Conservation (phyloP, 208 protist genomes). For the Crithidia mellificae region DNA sequence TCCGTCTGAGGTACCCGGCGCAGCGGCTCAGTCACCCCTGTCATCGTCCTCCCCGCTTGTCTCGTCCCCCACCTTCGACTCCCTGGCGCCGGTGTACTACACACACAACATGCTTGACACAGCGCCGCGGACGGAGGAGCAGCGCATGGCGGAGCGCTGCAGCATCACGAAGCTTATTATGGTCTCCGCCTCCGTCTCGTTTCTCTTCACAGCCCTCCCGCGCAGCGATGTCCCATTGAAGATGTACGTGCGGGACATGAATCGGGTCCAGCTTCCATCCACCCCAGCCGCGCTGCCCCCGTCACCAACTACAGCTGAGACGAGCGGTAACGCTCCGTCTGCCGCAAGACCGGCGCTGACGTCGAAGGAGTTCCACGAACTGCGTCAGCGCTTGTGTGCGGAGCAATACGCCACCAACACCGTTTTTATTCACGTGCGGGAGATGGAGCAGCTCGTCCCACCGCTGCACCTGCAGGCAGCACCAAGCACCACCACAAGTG, state of each 20-base stretch:
- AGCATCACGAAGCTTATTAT: slow-evolving; percentile 88
- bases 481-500: background rate
- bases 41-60: background rate
- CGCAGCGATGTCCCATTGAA: slow-evolving; percentile 44
- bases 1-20: background rate
- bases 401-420: slow-evolving; percentile 71
- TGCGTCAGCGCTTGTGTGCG: slow-evolving; percentile 58
- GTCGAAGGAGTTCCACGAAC: slow-evolving; percentile 30
- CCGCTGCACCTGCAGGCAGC: slow-evolving; percentile 52
- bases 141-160: slow-evolving; percentile 62
- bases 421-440: slow-evolving; percentile 78
- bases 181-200: slow-evolving; percentile 70
- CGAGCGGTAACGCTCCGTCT: background rate
- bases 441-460: slow-evolving; percentile 81
- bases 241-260: slow-evolving; percentile 62
- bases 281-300: background rate
- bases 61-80: slow-evolving; percentile 8
- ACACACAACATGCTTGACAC: slow-evolving; percentile 25
- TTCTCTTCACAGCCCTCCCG: slow-evolving; percentile 65
- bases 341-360: slow-evolving; percentile 3
- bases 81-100: slow-evolving; percentile 38
- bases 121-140: slow-evolving; percentile 41
- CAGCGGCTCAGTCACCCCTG: background rate
- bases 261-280: slow-evolving; percentile 35
- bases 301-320: background rate